Evolutionary conservation across 2,329 filamentous ascomycete genomes (phyloP).

Genomic region (Aspergillus sp.): DNA sequence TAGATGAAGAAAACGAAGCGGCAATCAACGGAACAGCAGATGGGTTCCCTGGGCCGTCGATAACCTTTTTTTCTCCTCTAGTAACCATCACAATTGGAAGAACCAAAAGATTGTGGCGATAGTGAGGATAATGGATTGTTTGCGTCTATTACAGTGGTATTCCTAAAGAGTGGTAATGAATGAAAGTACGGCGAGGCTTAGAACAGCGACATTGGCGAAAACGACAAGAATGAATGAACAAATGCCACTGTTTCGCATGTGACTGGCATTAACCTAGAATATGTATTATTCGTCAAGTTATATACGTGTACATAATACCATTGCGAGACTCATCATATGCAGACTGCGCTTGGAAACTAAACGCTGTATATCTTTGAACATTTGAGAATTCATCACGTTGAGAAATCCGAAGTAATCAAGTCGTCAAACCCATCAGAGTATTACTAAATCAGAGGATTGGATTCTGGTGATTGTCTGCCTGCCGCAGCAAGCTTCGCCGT

Average conservation of each 20-base stretch:
- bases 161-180: too few relatives aligned
- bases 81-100: not conserved
- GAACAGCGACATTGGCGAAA: too few relatives aligned
- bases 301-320: too few relatives aligned
- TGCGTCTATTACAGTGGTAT: too few relatives aligned
- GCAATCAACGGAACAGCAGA: slow-evolving; percentile 6
- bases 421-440: not conserved
- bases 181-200: too few relatives aligned
- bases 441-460: not conserved
- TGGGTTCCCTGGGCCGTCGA: not conserved
- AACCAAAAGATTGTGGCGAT: not conserved
- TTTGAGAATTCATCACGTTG: too few relatives aligned
- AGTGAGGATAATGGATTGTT: too few relatives aligned
- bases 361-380: too few relatives aligned
- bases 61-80: not conserved
- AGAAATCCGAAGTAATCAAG: not conserved
- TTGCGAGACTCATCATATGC: too few relatives aligned
- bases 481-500: slow-evolving; percentile 47
- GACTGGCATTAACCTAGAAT: not conserved
- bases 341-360: too few relatives aligned
- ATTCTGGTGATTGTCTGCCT: not conserved
- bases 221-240: too few relatives aligned
- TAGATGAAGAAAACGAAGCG: slow-evolving; percentile 3
- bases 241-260: too few relatives aligned
- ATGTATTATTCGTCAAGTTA: not conserved